Evolutionary conservation across 768 basidiomycete species (phyloP).

Genomic region (Rhodotorula diobovata): DNA sequence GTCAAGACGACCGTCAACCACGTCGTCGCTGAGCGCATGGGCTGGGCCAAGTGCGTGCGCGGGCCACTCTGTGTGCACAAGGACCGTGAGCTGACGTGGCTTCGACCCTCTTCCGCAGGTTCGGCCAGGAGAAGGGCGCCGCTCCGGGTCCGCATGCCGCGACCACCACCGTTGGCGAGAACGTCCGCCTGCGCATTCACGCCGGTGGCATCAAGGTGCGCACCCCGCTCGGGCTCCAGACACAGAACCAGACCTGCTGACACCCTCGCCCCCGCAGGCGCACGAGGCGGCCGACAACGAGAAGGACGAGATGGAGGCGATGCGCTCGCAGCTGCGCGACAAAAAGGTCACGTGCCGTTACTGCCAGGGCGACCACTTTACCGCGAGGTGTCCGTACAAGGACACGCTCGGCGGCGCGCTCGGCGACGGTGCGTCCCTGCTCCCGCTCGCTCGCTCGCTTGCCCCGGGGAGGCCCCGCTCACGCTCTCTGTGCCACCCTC

Average conservation of each 20-base stretch:
- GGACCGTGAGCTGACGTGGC: neutral
- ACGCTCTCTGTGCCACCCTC: neutral
- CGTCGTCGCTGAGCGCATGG: conserved; percentile 84
- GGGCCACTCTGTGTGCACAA: too few species aligned
- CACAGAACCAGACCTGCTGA: too few species aligned
- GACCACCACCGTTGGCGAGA: conserved; percentile 78
- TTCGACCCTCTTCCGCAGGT: conserved; percentile 47
- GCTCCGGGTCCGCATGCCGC: conserved; percentile 83
- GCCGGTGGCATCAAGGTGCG: conserved; percentile 58
- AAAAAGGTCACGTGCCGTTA: conserved; percentile 88
- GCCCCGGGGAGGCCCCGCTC: neutral
- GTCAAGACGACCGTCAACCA: conserved; percentile 93
- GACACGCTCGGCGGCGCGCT: conserved; percentile 73
- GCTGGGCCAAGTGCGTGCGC: conserved; percentile 59
- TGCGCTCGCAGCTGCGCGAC: conserved; percentile 55
- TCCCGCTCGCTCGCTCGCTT: neutral
- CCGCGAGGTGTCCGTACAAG: conserved; percentile 96
- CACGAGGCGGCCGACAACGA: conserved; percentile 29
- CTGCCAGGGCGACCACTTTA: conserved; percentile 96
- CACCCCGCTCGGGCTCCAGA: conserved; percentile 30
- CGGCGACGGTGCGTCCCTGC: conserved; percentile 54
- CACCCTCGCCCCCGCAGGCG: too few species aligned
- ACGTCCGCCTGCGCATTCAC: conserved; percentile 60
- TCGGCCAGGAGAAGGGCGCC: conserved; percentile 83
- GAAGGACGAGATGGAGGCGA: conserved; percentile 41